Percentiles rank a stretch among this genome's conserved stretches.
Conservation (phyloP, 371 early-diverging fungal genomes). For the Phascolomyces articulosus region DNA sequence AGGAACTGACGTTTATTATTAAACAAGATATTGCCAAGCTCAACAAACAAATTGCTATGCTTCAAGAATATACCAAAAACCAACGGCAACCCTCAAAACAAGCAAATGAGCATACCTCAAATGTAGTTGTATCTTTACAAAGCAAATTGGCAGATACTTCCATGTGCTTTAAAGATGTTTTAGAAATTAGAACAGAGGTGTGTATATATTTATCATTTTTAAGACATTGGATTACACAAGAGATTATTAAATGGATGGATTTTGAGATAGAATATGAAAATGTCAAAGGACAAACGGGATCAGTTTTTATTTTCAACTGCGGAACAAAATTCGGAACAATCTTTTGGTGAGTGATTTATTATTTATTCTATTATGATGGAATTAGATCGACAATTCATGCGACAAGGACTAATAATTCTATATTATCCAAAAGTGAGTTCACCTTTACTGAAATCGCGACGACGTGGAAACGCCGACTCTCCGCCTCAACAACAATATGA, state of each 20-base stretch:
- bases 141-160: constrained; percentile 89
- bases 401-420: not conserved
- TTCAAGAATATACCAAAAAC: constrained; percentile 67
- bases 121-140: constrained; percentile 90
- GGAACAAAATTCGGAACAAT: constrained; percentile 31
- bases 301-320: constrained; percentile 52
- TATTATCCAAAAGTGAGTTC: constrained; percentile 54
- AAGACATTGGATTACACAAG: not conserved
- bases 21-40: constrained; percentile 95
- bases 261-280: constrained; percentile 68
- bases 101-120: constrained; percentile 89
- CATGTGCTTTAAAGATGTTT: constrained; percentile 88
- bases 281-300: constrained; percentile 71
- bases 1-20: constrained; percentile 92
- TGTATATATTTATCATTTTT: too few relatives aligned
- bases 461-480: constrained; percentile 45
- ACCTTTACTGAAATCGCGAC: constrained; percentile 59
- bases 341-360: constrained; percentile 28
- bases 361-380: not conserved
- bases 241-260: not conserved
- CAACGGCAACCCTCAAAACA: constrained; percentile 68
- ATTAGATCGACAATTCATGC: not conserved
- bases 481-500: constrained; percentile 49
- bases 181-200: constrained; percentile 91
- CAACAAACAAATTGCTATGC: constrained; percentile 86